Percentiles rank a stretch among this genome's conserved stretches.
These are phyloP conservation scores for Copromyces sp. DNA, from an alignment of 495 filamentous ascomycete genomes.

Conservation along the genomic window DNA sequence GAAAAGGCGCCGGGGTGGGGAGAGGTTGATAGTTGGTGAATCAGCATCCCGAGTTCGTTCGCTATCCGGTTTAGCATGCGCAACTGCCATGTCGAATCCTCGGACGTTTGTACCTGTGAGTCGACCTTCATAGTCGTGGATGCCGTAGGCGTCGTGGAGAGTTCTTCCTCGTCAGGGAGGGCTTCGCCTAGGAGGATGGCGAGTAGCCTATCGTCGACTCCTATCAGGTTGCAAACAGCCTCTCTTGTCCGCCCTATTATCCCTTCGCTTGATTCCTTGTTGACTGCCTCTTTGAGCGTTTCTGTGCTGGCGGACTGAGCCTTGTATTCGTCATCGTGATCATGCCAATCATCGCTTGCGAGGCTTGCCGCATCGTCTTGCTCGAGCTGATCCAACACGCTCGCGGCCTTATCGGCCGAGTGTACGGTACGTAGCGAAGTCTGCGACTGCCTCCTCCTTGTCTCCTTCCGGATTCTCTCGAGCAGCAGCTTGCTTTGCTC, in stretches of 20 bases:
- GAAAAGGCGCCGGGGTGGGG: slow-evolving; percentile 69
- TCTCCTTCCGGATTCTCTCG: slow-evolving; percentile 82
- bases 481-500: slow-evolving; percentile 80
- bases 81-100: slow-evolving; percentile 58
- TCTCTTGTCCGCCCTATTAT: slow-evolving; percentile 71
- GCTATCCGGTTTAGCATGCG: slow-evolving; percentile 74
- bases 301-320: neutral
- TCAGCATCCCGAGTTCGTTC: slow-evolving; percentile 71
- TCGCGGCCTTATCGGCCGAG: slow-evolving; percentile 14
- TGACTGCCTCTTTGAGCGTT: slow-evolving; percentile 13
- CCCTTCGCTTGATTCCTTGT: slow-evolving; percentile 40
- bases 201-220: slow-evolving; percentile 77
- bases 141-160: slow-evolving; percentile 33
- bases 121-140: slow-evolving; percentile 16
- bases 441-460: slow-evolving; percentile 47
- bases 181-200: slow-evolving; percentile 81
- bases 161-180: slow-evolving; percentile 48
- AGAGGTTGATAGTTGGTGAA: slow-evolving; percentile 64
- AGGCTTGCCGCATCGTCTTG: slow-evolving; percentile 24
- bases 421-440: slow-evolving; percentile 9
- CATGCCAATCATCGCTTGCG: slow-evolving; percentile 28
- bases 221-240: slow-evolving; percentile 81
- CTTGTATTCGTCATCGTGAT: slow-evolving; percentile 21
- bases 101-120: slow-evolving; percentile 17
- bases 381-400: slow-evolving; percentile 14